A percentile compares a stretch with the other conserved stretches of the same genome.
These are phyloP conservation scores for Roridomyces roridus DNA, from an alignment of 768 basidiomycete genomes.

Conservation along the genomic window DNA sequence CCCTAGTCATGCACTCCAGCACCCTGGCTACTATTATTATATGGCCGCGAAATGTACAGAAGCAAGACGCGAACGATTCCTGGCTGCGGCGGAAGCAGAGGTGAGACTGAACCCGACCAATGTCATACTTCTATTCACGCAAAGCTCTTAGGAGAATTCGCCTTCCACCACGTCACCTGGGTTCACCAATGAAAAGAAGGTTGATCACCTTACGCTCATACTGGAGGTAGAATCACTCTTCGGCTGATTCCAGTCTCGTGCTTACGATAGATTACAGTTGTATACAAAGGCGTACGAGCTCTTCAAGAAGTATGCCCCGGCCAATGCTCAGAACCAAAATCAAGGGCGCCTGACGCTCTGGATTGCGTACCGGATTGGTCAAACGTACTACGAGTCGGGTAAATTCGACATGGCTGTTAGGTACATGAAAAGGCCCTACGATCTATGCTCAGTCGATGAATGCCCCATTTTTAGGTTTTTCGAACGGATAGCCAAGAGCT, in stretches of 20 bases:
- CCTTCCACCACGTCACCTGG: constrained; percentile 61
- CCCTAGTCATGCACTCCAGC: constrained; percentile 84
- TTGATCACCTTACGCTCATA: constrained; percentile 83
- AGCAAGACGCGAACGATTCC: constrained; percentile 70
- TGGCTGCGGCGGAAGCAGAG: constrained; percentile 62
- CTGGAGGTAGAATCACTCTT: constrained; percentile 66
- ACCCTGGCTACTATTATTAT: constrained; percentile 93
- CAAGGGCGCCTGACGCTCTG: constrained; percentile 86
- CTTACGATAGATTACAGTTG: constrained; percentile 52
- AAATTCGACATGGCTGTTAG: constrained; percentile 90
- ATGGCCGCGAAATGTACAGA: constrained; percentile 89
- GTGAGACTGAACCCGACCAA: constrained; percentile 37
- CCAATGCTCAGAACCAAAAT: constrained; percentile 46
- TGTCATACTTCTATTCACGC: neutral
- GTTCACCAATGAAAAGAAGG: constrained; percentile 88
- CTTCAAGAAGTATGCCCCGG: constrained; percentile 77
- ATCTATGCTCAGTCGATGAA: neutral
- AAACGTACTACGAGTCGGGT: constrained; percentile 79
- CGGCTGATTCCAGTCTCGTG: neutral
- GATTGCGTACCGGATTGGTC: constrained; percentile 90
- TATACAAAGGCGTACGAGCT: constrained; percentile 95
- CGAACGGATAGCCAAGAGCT: constrained; percentile 89
- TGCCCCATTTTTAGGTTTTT: constrained; percentile 69
- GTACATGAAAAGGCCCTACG: constrained; percentile 44
- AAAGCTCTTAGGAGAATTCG: constrained; percentile 37